phyloP scores from a whole-genome alignment of 2,329 filamentous ascomycete genomes.

The Exophiala oligosperma region DNA sequence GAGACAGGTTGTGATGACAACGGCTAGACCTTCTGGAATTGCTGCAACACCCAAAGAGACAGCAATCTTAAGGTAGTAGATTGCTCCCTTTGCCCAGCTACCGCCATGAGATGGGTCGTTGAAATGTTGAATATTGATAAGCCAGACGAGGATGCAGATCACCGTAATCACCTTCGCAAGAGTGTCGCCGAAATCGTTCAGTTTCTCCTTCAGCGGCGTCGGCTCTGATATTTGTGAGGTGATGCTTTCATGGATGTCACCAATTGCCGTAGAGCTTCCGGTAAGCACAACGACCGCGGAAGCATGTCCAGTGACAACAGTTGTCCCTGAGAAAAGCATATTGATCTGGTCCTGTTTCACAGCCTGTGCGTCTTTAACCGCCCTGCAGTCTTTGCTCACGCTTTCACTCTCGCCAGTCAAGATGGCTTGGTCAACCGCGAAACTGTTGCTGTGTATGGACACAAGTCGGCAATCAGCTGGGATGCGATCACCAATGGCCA shows the following conservation, averaged over 20 bases:
- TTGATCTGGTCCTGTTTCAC: conserved; percentile 98
- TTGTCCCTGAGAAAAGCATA: conserved; percentile 97
- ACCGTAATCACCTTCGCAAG: conserved; percentile 97
- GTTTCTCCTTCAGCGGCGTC: conserved; percentile 95
- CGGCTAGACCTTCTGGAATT: conserved; percentile 68
- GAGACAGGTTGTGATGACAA: conserved; percentile 98
- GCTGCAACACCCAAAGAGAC: conserved; percentile 91
- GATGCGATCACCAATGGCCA: conserved; percentile 88
- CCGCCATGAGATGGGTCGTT: conserved; percentile 92
- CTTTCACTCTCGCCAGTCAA: conserved; percentile 97
- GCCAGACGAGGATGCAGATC: conserved; percentile 94
- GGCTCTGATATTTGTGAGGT: conserved; percentile 96
- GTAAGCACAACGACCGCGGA: conserved; percentile 89
- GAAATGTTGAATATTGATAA: conserved; percentile 98
- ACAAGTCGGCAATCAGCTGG: conserved; percentile 92
- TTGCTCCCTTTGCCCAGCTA: conserved; percentile 92
- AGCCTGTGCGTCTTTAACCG: conserved; percentile 74
- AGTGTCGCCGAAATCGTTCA: conserved; percentile 95
- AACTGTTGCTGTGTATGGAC: conserved; percentile 93
- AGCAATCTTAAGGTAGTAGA: conserved; percentile 99
- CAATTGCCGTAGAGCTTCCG: conserved; percentile 87
- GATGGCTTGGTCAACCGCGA: conserved; percentile 94
- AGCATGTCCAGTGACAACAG: conserved; percentile 90
- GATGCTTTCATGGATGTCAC: conserved; percentile 98
- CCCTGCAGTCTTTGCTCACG: conserved; percentile 75